Base-by-base conservation (phyloP, 164 flowering plant genomes). In the Cinnamomum chago region DNA sequence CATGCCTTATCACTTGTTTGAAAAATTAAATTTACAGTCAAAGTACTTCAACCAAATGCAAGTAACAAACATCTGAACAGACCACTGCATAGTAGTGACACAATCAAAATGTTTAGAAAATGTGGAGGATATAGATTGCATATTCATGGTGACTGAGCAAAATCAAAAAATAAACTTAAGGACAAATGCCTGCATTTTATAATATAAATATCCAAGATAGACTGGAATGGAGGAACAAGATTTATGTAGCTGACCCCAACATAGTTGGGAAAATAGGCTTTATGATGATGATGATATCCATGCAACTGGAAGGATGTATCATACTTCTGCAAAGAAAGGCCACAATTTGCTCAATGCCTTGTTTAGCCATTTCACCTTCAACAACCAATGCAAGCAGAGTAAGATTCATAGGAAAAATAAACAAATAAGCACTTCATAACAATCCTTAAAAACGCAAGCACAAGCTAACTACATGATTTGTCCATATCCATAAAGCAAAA, bases 361-460 rank as follows among this genome's bases (percentile, higher is more conserved):
- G 86, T 96, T 96, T 77, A 96, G 74, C 99, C 99, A 96, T 82
- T 96, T 96, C 85, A 94, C 99, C 98, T 96, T 85, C 77, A 85
- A 82, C 50, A 70, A n/a, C 64, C 58, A 79, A 76, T 25, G 76
- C 18, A 60, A 55, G 17, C 13, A 75, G 47, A 66, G 73, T 47
- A 64, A 62, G 33, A 72, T 5, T 75, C 67, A 18, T 15, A n/a
- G 15, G 68, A 50, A 13, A 17, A 22, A 70, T 64, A 65, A 27
- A 70, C 12, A 18, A 7, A 74, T 20, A 50, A 58, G 50, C n/a
- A 73, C 10, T 9, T 33, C 4, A 28, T 15, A 58, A 55, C 20
- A 22, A 72, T 14, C 27, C 17, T 2, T 14, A 55, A 14, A 13
- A 18, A 55, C 60, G 33, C 0, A 17, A 55, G 60, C 20, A 55